Evolutionary conservation across 2,329 filamentous ascomycete species (phyloP).

Genomic region (Coleophoma cylindrospora): DNA sequence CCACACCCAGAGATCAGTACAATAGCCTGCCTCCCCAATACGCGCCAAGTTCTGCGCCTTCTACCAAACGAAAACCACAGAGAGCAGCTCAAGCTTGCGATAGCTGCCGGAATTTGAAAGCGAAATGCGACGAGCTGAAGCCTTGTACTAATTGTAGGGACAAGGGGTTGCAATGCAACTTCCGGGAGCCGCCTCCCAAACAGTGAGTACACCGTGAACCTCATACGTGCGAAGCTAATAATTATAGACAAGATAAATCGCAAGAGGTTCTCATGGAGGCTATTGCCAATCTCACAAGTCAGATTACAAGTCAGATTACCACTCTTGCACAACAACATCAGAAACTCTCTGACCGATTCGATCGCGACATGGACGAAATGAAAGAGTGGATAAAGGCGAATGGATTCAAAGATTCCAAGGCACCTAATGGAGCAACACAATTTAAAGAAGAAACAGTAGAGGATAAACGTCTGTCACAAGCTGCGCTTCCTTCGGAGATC

Average conservation of each 20-base stretch:
- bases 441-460: background rate
- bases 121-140: constrained; percentile 84
- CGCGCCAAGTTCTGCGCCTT: constrained; percentile 5
- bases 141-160: constrained; percentile 86
- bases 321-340: background rate
- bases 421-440: background rate
- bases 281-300: constrained; percentile 12
- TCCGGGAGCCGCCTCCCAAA: constrained; percentile 85
- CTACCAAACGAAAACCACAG: constrained; percentile 20
- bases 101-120: constrained; percentile 80
- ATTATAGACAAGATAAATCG: constrained; percentile 45
- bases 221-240: constrained; percentile 11
- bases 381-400: background rate
- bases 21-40: background rate
- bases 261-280: constrained; percentile 55
- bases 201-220: constrained; percentile 55
- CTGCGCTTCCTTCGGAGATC: constrained; percentile 1
- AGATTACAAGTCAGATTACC: background rate
- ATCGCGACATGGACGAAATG: background rate
- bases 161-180: constrained; percentile 77
- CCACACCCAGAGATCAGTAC: constrained; percentile 14
- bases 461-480: too few species aligned
- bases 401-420: background rate
- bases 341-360: background rate
- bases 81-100: constrained; percentile 70